Evolutionary conservation across 176 grass and related monocot genomes (phyloP).

Genomic region (Microstegium vimineum): DNA sequence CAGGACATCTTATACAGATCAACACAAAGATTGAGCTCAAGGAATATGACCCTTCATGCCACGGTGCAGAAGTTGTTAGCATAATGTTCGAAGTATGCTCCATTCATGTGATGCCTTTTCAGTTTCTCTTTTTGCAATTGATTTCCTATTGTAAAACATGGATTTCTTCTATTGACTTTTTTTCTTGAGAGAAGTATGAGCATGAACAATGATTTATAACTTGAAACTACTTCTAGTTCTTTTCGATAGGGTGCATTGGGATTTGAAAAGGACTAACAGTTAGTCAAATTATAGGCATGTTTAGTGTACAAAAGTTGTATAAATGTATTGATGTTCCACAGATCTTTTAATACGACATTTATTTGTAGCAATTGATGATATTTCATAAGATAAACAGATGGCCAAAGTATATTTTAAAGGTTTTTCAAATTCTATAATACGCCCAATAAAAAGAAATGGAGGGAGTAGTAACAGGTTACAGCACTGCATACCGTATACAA

Average conservation of each 20-base stretch:
- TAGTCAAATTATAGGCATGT: background rate
- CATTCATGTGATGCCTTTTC: background rate
- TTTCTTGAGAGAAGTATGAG: background rate
- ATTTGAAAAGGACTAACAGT: background rate
- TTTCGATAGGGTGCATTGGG: background rate
- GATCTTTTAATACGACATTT: background rate
- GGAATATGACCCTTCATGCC: constrained; percentile 56
- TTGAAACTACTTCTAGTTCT: background rate
- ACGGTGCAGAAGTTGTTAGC: constrained; percentile 60
- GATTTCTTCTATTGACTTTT: background rate
- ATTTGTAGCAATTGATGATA: background rate
- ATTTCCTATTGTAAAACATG: constrained; percentile 16
- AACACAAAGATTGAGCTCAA: constrained; percentile 50
- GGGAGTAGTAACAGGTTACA: background rate
- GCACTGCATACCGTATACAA: background rate
- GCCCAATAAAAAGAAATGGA: background rate
- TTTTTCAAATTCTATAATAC: background rate
- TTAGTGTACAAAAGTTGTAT: background rate
- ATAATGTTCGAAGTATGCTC: constrained; percentile 90
- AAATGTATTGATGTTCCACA: background rate
- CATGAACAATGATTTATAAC: constrained; percentile 12
- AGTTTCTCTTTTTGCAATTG: background rate
- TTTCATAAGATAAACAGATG: background rate
- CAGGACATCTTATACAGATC: constrained; percentile 59
- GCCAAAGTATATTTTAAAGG: background rate